These are phyloP conservation scores for Paralagenidium karlingii DNA, from an alignment of 352 stramenopile species.

Conservation along the genomic window DNA sequence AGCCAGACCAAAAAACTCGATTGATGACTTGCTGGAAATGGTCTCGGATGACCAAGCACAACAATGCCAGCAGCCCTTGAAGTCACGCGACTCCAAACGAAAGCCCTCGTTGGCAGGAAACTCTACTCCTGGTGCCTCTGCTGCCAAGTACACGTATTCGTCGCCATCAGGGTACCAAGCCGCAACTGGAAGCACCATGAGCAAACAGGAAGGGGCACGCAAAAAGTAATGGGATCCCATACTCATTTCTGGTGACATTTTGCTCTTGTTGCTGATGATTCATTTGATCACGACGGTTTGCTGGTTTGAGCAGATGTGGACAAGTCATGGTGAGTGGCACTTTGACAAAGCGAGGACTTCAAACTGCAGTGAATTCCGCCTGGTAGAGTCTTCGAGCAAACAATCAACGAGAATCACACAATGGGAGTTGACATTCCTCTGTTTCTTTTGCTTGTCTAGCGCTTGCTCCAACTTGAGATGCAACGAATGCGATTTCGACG, in stretches of 20 bases:
- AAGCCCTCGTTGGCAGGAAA: too few species aligned
- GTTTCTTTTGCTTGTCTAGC: slow-evolving; percentile 8
- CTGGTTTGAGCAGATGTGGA: slow-evolving; percentile 23
- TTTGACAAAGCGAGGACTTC: slow-evolving; percentile 36
- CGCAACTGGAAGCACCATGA: too few species aligned
- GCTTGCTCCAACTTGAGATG: slow-evolving; percentile 61
- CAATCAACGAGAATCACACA: background rate
- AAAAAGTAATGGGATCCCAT: too few species aligned
- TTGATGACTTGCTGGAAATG: slow-evolving; percentile 69
- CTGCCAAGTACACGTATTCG: too few species aligned
- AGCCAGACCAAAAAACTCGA: slow-evolving; percentile 3
- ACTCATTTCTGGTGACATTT: too few species aligned
- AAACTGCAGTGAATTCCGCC: slow-evolving; percentile 35
- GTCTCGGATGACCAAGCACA: slow-evolving; percentile 3
- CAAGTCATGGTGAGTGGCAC: slow-evolving; percentile 38
- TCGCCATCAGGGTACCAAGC: too few species aligned
- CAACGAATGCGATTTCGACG: slow-evolving; percentile 74
- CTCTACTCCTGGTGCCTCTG: too few species aligned
- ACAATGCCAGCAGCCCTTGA: background rate
- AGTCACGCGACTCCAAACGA: too few species aligned
- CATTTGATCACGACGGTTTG: too few species aligned
- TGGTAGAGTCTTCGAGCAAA: slow-evolving; percentile 11
- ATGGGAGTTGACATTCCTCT: background rate
- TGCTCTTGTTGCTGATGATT: too few species aligned
- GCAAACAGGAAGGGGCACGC: too few species aligned